These are phyloP conservation scores for Cyberlindnera lachancei DNA, from an alignment of 805 yeast genomes.

Conservation along the genomic window DNA sequence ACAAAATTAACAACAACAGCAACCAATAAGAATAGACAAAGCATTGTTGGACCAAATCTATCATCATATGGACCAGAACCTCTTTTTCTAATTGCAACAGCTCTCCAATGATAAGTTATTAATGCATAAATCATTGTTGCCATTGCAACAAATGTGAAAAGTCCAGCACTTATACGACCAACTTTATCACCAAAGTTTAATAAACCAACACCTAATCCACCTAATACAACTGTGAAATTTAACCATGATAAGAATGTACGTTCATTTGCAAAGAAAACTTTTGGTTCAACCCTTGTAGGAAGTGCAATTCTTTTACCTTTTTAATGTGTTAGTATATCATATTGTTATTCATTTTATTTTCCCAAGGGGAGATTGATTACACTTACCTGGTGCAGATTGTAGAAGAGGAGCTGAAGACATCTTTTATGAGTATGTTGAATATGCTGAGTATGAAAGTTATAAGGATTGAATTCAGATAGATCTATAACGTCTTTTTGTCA, in stretches of 20 bases:
- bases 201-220: constrained; percentile 93
- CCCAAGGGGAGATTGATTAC: neutral
- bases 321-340: constrained; percentile 1
- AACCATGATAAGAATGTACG: constrained; percentile 98
- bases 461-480: no score
- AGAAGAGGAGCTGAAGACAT: constrained; percentile 70
- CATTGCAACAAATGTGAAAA: constrained; percentile 95
- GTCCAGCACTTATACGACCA: constrained; percentile 87
- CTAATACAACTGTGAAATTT: constrained; percentile 96
- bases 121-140: constrained; percentile 95
- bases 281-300: constrained; percentile 98
- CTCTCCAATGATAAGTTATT: constrained; percentile 98
- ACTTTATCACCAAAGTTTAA: constrained; percentile 93
- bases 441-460: no score
- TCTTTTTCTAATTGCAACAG: constrained; percentile 94
- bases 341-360: neutral
- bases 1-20: constrained; percentile 93
- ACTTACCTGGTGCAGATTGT: constrained; percentile 62
- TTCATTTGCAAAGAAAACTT: constrained; percentile 97
- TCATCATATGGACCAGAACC: constrained; percentile 99
- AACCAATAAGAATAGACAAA: constrained; percentile 84
- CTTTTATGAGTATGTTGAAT: constrained; percentile 1
- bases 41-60: constrained; percentile 96
- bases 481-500: no score
- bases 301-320: constrained; percentile 84